Base-by-base conservation (phyloP, 208 protist genomes). In the Trypanosoma cruzi region DNA sequence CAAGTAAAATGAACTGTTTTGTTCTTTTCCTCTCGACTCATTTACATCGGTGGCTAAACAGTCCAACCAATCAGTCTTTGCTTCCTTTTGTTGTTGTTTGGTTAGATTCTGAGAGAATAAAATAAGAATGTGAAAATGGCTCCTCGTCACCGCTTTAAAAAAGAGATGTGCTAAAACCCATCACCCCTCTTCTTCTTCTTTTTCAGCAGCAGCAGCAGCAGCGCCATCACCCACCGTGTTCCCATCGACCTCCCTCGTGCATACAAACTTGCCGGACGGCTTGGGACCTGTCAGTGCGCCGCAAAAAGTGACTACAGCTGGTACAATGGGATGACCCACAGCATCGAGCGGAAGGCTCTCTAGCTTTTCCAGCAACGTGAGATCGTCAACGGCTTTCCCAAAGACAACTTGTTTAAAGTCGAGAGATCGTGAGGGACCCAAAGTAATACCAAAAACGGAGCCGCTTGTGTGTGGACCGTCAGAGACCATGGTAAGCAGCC, bases 401-500 rank as follows among this genome's bases (percentile, higher is more conserved):
- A 99, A 98, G 13, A 98, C 96, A 26, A 97, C 92, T 68, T 99
- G 98, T 58, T 94, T 96, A 66, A 89, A 95, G 65, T 98, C 96
- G 5, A 96, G 73, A 0, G 64, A 73, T 5, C 88, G 87, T 14
- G 81, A 79, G 14, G 87, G 73, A 13, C 71, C 79, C 0, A 94
- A 67, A 10, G 90, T 95, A 68, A 97, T 87, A 52, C 84, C 74
- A 64, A 96, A 96, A 1, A 81, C 76, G 0, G 83, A 90, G 34
- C 81, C 79, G 36, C 81, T 85, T 54, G 90, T 85, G 65, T 96
- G 64, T 0, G 89, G 81, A 0, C 94, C 89, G 55, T 80, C 72
- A 22, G 88, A 84, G 10, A 93, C 83, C 88, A 97, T 97, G 10
- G 94, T 96, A 62, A 98, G 77, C 22, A 97, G 71, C 0, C 91